Evolutionary conservation across 371 early-diverging fungal species (phyloP), one percentile per base, ranked within the genome.

Genomic region (Amoeboaphelidium protococcarum): DNA sequence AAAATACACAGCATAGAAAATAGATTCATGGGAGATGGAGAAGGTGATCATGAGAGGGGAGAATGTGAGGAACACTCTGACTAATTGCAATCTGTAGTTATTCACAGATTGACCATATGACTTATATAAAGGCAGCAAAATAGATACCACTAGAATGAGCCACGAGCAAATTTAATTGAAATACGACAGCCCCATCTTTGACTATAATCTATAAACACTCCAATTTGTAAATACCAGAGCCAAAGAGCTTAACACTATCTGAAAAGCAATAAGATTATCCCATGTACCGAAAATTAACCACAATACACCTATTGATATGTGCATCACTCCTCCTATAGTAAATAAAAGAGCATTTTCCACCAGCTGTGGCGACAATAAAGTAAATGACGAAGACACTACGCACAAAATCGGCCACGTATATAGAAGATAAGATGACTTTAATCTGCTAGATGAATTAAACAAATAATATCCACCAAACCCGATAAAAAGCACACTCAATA

Each of bases 1-100:
- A 19, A 80, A 76, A 49, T 82, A 81, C 46, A 62, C 72, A 46
- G 76, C 74, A 60, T 88, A 91, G 50, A 91, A 91, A 23, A 87
- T 56, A 26, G 76, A 63, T 53, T 91, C 92, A 51, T 79, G 80
- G 42, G 87, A 84, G 3, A 82, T 71, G 49, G 80, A 80, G n/a
- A 91, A 65, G 42, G 87, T 56, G 20, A 79, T 66, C 58, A 83
- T 83, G n/a, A 76, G 63, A 16, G 88, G 80, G 2, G 80, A 80
- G 67, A 88, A 88, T 3, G 86, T 70, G 41, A 86, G 61, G 49
- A 75, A 85, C 41, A 91, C 76, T 12, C 71, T 64, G 3, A 76
- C 63, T 37, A 91, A 64, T 13, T 88, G 40, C 16, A n/a, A 16
- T 27, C 82, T 55, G 49, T 70, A 85, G 53, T 85, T 80, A 47